Evolutionary conservation across 108 stramenopile species (phyloP).

Genomic region (Aurantiochytrium sp.): DNA sequence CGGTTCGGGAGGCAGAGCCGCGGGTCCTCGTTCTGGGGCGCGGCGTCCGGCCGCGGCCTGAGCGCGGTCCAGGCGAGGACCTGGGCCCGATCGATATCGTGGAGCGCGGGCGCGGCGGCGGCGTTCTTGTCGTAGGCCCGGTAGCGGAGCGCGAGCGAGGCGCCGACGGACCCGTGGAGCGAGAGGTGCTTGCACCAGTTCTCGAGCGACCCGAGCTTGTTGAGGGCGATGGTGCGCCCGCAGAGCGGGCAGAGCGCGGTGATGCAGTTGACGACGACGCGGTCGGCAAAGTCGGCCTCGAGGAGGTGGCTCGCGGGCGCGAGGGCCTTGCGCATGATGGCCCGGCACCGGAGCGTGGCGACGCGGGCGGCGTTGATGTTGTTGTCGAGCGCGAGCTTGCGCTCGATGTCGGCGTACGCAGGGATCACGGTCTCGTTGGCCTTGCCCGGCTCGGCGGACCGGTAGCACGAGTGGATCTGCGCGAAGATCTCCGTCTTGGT

Average conservation of each 20-base stretch:
- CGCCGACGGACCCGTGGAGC: background rate
- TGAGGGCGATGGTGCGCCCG: constrained; percentile 10
- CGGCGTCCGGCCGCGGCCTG: background rate
- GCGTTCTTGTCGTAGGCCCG: constrained; percentile 1
- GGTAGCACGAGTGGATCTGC: constrained; percentile 13
- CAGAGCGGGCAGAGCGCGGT: background rate
- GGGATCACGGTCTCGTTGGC: background rate
- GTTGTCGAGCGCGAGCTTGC: background rate
- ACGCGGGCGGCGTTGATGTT: constrained; percentile 21
- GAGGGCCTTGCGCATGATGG: background rate
- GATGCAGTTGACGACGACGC: constrained; percentile 15
- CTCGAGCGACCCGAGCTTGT: constrained; percentile 1
- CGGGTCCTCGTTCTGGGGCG: background rate
- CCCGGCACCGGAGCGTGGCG: background rate
- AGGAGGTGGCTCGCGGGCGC: background rate
- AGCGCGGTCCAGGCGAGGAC: background rate
- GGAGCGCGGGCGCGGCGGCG: background rate
- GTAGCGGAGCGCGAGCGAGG: background rate
- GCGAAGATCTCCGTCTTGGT: constrained; percentile 5
- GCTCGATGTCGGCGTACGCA: background rate
- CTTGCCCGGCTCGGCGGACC: background rate
- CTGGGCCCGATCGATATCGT: background rate
- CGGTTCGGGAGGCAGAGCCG: background rate
- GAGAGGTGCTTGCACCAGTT: constrained; percentile 28
- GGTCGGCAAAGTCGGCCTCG: background rate